phyloP scores from a whole-genome alignment of 1,284 basidiomycete genomes.

The Phellopilus nigrolimitatus region DNA sequence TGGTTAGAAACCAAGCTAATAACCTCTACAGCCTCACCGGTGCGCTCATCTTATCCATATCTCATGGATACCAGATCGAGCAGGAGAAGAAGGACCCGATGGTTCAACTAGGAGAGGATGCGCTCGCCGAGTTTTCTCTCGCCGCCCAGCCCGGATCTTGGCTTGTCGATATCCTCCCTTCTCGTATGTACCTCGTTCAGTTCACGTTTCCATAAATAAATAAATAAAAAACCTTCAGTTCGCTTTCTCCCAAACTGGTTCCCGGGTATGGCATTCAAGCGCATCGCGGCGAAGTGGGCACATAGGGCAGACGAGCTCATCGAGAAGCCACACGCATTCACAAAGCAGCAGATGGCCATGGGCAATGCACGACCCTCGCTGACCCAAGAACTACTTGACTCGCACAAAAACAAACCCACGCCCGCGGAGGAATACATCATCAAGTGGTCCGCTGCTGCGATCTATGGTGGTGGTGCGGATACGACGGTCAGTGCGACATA shows the following conservation, averaged over 20 bases:
- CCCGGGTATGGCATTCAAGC: slow-evolving; percentile 19
- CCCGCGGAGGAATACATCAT: slow-evolving; percentile 19
- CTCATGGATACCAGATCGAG: slow-evolving; percentile 20
- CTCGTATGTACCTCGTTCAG: slow-evolving; percentile 7
- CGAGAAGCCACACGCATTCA: slow-evolving; percentile 18
- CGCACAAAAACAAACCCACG: slow-evolving; percentile 2
- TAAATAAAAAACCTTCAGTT: slow-evolving; percentile 6
- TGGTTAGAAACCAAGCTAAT: too few species aligned
- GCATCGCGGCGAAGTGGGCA: slow-evolving; percentile 6
- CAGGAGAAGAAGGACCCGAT: slow-evolving; percentile 17
- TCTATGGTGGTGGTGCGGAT: slow-evolving; percentile 21
- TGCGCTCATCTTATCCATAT: slow-evolving; percentile 20
- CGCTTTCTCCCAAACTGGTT: slow-evolving; percentile 20
- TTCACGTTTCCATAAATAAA: background rate
- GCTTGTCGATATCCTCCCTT: slow-evolving; percentile 22
- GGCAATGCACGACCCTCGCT: slow-evolving; percentile 15
- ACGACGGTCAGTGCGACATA: slow-evolving; percentile 21
- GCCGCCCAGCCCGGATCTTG: slow-evolving; percentile 21
- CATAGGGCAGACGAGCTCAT: slow-evolving; percentile 7
- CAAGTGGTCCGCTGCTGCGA: slow-evolving; percentile 20
- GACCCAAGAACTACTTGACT: slow-evolving; percentile 11
- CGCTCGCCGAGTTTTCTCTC: slow-evolving; percentile 18
- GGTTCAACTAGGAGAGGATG: slow-evolving; percentile 15
- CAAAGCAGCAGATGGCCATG: slow-evolving; percentile 13
- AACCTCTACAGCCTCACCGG: slow-evolving; percentile 14